Conservation (phyloP, 179 eudicot species). For the Gypsophila paniculata region DNA sequence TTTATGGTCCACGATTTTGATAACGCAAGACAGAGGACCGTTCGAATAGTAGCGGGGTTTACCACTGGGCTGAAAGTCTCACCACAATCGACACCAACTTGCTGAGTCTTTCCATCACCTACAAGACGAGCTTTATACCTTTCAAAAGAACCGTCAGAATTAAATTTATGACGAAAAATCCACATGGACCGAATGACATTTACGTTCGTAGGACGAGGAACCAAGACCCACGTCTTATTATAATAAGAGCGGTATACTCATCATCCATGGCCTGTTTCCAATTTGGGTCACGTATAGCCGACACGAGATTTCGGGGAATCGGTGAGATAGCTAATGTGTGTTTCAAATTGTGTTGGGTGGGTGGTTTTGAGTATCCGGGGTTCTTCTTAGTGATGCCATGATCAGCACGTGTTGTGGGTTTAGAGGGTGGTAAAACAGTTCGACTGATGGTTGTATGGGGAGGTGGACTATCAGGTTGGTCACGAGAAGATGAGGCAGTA, state of each 20-base stretch:
- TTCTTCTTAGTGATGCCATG: too few relatives aligned
- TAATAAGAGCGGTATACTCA: background rate
- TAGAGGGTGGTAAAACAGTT: too few relatives aligned
- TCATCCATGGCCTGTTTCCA: background rate
- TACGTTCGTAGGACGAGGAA: background rate
- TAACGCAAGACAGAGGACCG: background rate
- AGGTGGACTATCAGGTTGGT: too few relatives aligned
- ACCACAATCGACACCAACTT: background rate
- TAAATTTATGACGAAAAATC: too few relatives aligned
- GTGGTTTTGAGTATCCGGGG: too few relatives aligned
- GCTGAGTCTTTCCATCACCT: background rate
- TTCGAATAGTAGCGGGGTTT: background rate
- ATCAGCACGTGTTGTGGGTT: too few relatives aligned
- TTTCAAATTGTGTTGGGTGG: too few relatives aligned
- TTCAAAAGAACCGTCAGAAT: too few relatives aligned
- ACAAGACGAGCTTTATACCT: conserved; percentile 1
- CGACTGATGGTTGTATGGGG: too few relatives aligned
- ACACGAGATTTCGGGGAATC: background rate
- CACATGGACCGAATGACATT: background rate
- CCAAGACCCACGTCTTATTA: background rate
- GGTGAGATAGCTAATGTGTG: too few relatives aligned
- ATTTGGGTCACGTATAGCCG: background rate
- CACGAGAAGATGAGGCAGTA: too few relatives aligned
- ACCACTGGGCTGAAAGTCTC: background rate
- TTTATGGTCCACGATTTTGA: background rate